phyloP scores from a whole-genome alignment of 371 early-diverging fungal species.

The Sporodiniella umbellata region DNA sequence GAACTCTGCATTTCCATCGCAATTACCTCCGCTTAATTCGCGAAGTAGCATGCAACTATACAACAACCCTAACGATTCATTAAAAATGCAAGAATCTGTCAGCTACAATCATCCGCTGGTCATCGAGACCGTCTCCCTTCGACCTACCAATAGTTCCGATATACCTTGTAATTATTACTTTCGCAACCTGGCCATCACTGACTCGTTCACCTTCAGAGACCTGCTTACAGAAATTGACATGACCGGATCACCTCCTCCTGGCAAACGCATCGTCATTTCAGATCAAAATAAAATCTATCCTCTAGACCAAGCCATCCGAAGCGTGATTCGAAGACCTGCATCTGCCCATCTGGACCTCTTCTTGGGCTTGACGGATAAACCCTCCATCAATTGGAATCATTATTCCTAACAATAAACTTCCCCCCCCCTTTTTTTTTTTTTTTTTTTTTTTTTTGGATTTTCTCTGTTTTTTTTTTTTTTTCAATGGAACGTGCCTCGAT shows the following conservation, averaged over 20 bases:
- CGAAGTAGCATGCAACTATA: background rate
- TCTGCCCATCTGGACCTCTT: constrained; percentile 26
- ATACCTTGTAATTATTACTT: constrained; percentile 18
- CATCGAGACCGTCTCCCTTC: constrained; percentile 31
- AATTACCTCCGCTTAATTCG: constrained; percentile 22
- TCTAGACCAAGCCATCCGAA: constrained; percentile 28
- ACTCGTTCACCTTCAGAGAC: constrained; percentile 30
- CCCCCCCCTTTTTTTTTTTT: no score
- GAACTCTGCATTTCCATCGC: constrained; percentile 16
- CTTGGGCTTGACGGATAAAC: constrained; percentile 24
- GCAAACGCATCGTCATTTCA: constrained; percentile 30
- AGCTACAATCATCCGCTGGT: constrained; percentile 1
- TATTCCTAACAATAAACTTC: constrained; percentile 5
- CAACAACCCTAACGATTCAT: background rate
- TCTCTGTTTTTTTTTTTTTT: no score
- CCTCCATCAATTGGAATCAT: constrained; percentile 26
- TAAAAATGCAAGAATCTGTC: background rate
- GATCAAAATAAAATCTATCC: constrained; percentile 27
- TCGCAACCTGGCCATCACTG: constrained; percentile 33
- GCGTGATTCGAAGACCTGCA: constrained; percentile 18
- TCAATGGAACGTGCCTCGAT: no score
- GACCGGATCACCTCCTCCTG: constrained; percentile 30
- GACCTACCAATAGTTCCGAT: constrained; percentile 7
- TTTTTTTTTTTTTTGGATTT: no score
- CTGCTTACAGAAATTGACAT: constrained; percentile 28